Conservation (phyloP, 352 stramenopile genomes). For the Phytophthora capsici region DNA sequence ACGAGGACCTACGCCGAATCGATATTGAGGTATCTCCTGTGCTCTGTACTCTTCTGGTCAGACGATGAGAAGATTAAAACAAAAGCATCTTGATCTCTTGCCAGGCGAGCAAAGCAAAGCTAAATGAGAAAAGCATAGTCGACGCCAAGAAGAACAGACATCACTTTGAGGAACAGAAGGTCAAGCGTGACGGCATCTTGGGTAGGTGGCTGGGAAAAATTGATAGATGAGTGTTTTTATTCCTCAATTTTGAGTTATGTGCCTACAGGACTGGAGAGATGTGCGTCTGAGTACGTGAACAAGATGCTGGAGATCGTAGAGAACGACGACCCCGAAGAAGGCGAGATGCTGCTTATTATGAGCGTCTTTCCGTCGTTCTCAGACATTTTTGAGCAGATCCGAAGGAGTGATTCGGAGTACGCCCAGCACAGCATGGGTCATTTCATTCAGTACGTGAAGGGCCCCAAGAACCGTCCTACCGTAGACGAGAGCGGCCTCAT, state of each 20-base stretch:
- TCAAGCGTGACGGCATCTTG: conserved; percentile 84
- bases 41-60: conserved; percentile 32
- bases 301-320: conserved; percentile 90
- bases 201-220: conserved; percentile 38
- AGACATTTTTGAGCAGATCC: conserved; percentile 88
- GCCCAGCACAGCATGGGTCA: conserved; percentile 88
- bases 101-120: conserved; percentile 67
- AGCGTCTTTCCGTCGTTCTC: conserved; percentile 89
- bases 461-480: conserved; percentile 85
- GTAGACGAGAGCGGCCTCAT: conserved; percentile 77
- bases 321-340: conserved; percentile 76
- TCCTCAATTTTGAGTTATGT: neutral
- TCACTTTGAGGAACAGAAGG: conserved; percentile 80
- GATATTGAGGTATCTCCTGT: conserved; percentile 63
- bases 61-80: conserved; percentile 35
- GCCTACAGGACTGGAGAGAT: conserved; percentile 73
- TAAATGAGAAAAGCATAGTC: conserved; percentile 72
- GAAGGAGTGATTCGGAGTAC: conserved; percentile 77
- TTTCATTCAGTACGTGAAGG: conserved; percentile 83
- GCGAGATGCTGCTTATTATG: conserved; percentile 84
- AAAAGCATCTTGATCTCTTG: conserved; percentile 41
- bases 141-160: conserved; percentile 81
- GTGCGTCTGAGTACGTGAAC: conserved; percentile 85
- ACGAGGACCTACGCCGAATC: conserved; percentile 79
- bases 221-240: no score